A percentile compares a stretch with the other conserved stretches of the same genome.
phyloP scores from a whole-genome alignment of 345 rosid genomes.

The Aquilaria yunnanensis region DNA sequence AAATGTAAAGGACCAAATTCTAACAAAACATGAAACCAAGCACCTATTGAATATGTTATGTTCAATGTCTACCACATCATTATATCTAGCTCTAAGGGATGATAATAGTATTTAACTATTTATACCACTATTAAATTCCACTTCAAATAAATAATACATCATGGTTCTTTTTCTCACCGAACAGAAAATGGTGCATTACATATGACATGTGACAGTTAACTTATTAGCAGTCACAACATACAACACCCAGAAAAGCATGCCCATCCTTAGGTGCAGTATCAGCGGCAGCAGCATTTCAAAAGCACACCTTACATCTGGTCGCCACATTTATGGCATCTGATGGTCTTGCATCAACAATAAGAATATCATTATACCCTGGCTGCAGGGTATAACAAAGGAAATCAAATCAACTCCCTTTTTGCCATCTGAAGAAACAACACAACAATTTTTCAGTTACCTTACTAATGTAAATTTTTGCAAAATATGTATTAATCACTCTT shows the following conservation, averaged over 20 bases:
- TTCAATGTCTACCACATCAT: not conserved
- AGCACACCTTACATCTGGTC: conserved; percentile 50
- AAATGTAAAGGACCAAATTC: no score
- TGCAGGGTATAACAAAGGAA: conserved; percentile 30
- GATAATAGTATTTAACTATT: not conserved
- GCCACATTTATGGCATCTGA: conserved; percentile 94
- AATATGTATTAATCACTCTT: conserved; percentile 61
- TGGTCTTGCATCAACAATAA: conserved; percentile 71
- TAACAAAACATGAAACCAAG: not conserved
- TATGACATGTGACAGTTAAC: no score
- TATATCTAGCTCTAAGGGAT: not conserved
- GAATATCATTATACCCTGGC: conserved; percentile 53
- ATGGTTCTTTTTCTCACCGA: not conserved
- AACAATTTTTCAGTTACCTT: conserved; percentile 47
- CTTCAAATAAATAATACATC: not conserved
- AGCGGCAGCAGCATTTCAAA: not conserved
- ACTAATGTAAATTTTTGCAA: conserved; percentile 58
- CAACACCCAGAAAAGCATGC: no score
- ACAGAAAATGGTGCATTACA: not conserved
- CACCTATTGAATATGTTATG: not conserved
- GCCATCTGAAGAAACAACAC: conserved; percentile 4
- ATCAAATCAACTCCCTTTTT: not conserved
- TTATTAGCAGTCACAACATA: no score
- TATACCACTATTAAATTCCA: not conserved
- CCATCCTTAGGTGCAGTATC: not conserved